phyloP scores from a whole-genome alignment of 768 basidiomycete species.

The Rubroboletus pulcherrimus region DNA sequence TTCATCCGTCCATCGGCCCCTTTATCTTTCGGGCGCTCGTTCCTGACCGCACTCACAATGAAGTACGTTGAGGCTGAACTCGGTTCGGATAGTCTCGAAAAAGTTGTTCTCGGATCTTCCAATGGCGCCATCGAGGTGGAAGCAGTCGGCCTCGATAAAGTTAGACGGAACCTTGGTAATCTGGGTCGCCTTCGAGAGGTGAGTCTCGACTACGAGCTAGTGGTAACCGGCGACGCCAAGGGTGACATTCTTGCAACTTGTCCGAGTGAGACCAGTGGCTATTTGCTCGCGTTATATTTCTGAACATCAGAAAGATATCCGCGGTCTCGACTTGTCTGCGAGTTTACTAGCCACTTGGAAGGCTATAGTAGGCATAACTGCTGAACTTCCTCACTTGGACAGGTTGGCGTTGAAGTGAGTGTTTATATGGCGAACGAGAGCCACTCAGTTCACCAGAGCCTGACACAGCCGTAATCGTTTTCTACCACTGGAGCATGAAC shows the following conservation, averaged over 20 bases:
- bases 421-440: slow-evolving; percentile 8
- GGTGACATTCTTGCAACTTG: slow-evolving; percentile 56
- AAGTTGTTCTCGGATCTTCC: slow-evolving; percentile 75
- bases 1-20: slow-evolving; percentile 70
- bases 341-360: slow-evolving; percentile 75
- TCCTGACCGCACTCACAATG: slow-evolving; percentile 65
- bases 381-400: slow-evolving; percentile 58
- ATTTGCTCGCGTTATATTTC: slow-evolving; percentile 5
- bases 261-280: slow-evolving; percentile 51
- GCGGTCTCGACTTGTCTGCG: slow-evolving; percentile 76
- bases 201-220: slow-evolving; percentile 69
- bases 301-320: slow-evolving; percentile 50
- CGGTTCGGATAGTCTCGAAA: slow-evolving; percentile 53
- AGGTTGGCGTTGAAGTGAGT: slow-evolving; percentile 78
- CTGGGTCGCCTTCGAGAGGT: slow-evolving; percentile 70
- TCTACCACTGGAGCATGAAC: slow-evolving; percentile 32
- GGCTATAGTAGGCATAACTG: slow-evolving; percentile 56
- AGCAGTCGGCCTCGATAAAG: slow-evolving; percentile 77
- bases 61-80: slow-evolving; percentile 74
- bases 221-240: slow-evolving; percentile 48
- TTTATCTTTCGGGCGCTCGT: slow-evolving; percentile 61
- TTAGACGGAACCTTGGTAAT: slow-evolving; percentile 64
- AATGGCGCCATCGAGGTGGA: slow-evolving; percentile 81
- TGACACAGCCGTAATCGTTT: slow-evolving; percentile 70
- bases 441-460: slow-evolving; percentile 16